Evolutionary conservation across 148 eudicot species (phyloP).

Genomic region (Talinum fruticosum): DNA sequence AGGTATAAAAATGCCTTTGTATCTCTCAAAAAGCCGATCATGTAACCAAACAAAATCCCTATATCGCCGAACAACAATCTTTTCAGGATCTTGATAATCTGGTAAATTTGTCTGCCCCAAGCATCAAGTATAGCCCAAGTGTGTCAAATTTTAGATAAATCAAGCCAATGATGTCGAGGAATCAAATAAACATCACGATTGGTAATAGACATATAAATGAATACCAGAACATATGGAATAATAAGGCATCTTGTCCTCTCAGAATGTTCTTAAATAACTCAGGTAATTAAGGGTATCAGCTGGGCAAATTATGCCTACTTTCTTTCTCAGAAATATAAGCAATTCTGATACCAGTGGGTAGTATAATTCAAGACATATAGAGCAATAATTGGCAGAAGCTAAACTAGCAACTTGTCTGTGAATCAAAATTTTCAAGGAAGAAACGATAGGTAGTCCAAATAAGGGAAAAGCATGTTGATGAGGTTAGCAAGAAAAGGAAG

Average conservation of each 20-base stretch:
- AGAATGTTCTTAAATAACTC: background rate
- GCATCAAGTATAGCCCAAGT: constrained; percentile 9
- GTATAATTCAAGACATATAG: background rate
- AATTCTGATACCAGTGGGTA: background rate
- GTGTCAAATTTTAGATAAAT: constrained; percentile 2
- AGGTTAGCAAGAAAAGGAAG: too few relatives aligned
- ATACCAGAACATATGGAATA: background rate
- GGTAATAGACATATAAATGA: background rate
- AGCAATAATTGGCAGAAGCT: background rate
- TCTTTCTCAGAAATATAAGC: background rate
- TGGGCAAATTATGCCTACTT: background rate
- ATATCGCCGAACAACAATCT: constrained; percentile 91
- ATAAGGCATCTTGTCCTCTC: background rate
- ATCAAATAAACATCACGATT: background rate
- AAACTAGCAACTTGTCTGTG: background rate
- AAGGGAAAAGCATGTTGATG: background rate
- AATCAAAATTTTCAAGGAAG: background rate
- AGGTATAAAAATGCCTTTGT: constrained; percentile 92
- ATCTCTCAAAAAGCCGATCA: constrained; percentile 93
- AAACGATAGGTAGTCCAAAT: background rate
- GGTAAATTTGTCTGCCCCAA: constrained; percentile 84
- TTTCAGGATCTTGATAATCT: constrained; percentile 86
- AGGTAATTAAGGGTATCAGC: background rate
- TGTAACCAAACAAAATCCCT: constrained; percentile 93
- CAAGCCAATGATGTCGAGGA: background rate